A percentile compares a stretch with the other conserved stretches of the same genome.
Conservation (phyloP, 192 early-diverging fungal species). For the Coemansia sp. region DNA sequence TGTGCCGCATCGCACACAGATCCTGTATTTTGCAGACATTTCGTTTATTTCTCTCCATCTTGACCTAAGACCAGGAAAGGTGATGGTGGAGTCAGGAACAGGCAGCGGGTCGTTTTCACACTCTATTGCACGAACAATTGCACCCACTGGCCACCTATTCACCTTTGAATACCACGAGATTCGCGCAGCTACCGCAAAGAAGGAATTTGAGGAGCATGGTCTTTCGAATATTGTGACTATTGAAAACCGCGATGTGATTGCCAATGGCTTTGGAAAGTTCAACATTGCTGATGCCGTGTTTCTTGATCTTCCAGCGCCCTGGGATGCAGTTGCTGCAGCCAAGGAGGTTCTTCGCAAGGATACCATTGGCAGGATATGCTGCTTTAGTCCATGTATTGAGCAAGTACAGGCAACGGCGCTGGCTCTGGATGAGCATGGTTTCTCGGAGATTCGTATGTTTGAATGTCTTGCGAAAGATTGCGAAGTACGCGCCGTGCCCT, state of each 20-base stretch:
- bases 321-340: constrained; percentile 87
- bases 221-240: constrained; percentile 68
- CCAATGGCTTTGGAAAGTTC: constrained; percentile 73
- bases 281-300: constrained; percentile 87
- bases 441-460: constrained; percentile 91
- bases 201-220: constrained; percentile 83
- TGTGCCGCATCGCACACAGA: constrained; percentile 95
- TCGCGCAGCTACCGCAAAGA: constrained; percentile 63
- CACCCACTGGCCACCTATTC: constrained; percentile 85
- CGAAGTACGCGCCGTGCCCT: constrained; percentile 64
- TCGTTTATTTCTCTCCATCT: constrained; percentile 82
- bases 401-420: constrained; percentile 83
- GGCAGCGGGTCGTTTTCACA: constrained; percentile 98
- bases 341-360: constrained; percentile 81
- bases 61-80: constrained; percentile 80
- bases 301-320: constrained; percentile 93
- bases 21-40: constrained; percentile 93
- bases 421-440: constrained; percentile 78
- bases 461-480: constrained; percentile 86
- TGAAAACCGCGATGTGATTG: constrained; percentile 78
- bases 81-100: constrained; percentile 90
- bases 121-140: constrained; percentile 84
- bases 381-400: constrained; percentile 95
- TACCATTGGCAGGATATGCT: constrained; percentile 84
- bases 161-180: constrained; percentile 93